phyloP scores from a whole-genome alignment of 78 protist species.

The Paratrimastix pyriformis region DNA sequence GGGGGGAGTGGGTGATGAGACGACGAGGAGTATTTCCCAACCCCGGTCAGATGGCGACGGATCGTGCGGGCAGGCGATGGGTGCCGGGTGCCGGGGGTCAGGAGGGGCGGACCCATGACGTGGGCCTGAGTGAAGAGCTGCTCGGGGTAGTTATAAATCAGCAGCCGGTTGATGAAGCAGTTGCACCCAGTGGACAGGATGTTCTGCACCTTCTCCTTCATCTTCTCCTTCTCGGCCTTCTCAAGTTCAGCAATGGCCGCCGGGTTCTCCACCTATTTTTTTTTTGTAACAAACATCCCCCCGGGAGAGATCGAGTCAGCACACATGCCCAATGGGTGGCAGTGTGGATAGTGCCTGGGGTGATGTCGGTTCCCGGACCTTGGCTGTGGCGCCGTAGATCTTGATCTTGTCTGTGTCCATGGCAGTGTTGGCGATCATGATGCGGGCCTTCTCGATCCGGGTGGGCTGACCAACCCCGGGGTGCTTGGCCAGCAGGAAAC shows the following conservation, averaged over 20 bases:
- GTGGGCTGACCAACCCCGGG: conserved; percentile 94
- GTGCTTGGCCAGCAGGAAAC: conserved; percentile 88
- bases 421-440: conserved; percentile 92
- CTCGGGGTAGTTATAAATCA: conserved; percentile 96
- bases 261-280: conserved; percentile 61
- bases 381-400: conserved; percentile 81
- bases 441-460: conserved; percentile 74
- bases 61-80: too few relatives aligned
- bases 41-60: too few relatives aligned
- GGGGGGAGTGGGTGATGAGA: too few relatives aligned
- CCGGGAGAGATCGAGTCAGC: too few relatives aligned
- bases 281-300: not conserved
- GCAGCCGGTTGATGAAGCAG: conserved; percentile 94
- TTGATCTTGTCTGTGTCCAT: conserved; percentile 99
- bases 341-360: not conserved
- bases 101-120: too few relatives aligned
- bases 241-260: conserved; percentile 83
- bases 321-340: too few relatives aligned
- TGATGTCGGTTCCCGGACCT: conserved; percentile 37
- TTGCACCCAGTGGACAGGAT: conserved; percentile 76
- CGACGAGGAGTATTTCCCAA: too few relatives aligned
- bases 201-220: conserved; percentile 51
- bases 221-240: conserved; percentile 74
- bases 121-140: conserved; percentile 70
- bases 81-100: too few relatives aligned